A percentile compares a stretch with the other conserved stretches of the same genome.
These are phyloP conservation scores for Thamnidium elegans DNA, from an alignment of 192 early-diverging fungal species.

Conservation along the genomic window DNA sequence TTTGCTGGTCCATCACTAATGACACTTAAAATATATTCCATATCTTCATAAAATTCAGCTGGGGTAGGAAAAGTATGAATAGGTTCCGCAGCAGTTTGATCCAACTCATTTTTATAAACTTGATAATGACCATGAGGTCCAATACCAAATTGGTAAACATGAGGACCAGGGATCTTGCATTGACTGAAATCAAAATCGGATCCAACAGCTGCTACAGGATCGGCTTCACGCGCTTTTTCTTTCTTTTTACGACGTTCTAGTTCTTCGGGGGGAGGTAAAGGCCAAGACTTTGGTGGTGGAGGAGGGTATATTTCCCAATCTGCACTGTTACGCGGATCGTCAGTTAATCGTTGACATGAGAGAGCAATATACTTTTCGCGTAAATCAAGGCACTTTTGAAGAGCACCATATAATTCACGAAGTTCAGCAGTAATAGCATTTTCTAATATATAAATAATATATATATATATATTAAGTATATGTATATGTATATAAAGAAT, in stretches of 20 bases:
- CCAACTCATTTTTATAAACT: constrained; percentile 9
- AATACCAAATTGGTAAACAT: constrained; percentile 18
- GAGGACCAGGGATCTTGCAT: constrained; percentile 38
- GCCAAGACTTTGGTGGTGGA: constrained; percentile 76
- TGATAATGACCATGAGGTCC: constrained; percentile 26
- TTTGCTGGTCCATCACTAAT: constrained; percentile 74
- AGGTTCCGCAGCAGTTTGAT: background rate
- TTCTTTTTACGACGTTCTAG: constrained; percentile 22
- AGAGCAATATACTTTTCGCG: constrained; percentile 82
- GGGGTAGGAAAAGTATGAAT: background rate
- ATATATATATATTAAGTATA: background rate
- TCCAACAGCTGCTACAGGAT: constrained; percentile 38
- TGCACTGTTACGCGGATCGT: constrained; percentile 80
- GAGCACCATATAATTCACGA: constrained; percentile 52
- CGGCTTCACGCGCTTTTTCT: constrained; percentile 26
- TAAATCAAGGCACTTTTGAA: constrained; percentile 73
- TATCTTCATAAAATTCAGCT: background rate
- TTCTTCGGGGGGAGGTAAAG: constrained; percentile 20
- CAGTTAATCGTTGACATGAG: constrained; percentile 66
- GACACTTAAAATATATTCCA: background rate
- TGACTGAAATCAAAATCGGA: constrained; percentile 43
- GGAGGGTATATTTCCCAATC: constrained; percentile 86
- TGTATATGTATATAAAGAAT: too few relatives aligned
- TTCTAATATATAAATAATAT: too few relatives aligned
- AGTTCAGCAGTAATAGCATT: constrained; percentile 58